A percentile compares a stretch with the other conserved stretches of the same genome.
These are phyloP conservation scores for Yamadazyma diddensiae DNA, from an alignment of 1,139 yeast species.

Conservation along the genomic window DNA sequence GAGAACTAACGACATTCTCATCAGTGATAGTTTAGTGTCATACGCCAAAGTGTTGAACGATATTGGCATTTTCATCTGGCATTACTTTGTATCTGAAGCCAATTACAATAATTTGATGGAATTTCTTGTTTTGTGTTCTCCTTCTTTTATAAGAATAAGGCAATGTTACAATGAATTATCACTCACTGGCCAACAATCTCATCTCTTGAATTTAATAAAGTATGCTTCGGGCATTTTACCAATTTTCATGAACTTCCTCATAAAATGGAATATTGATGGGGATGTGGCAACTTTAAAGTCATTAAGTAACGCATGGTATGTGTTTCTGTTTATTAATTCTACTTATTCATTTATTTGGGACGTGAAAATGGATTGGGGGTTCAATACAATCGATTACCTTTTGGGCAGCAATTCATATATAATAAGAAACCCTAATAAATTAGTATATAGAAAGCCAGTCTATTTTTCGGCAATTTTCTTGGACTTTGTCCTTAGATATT, in stretches of 20 bases:
- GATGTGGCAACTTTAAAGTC: conserved; percentile 11
- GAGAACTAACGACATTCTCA: conserved; percentile 74
- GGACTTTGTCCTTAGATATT: conserved; percentile 65
- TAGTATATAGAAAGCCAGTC: conserved; percentile 15
- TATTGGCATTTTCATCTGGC: conserved; percentile 46
- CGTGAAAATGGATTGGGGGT: conserved; percentile 82
- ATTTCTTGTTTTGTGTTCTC: conserved; percentile 51
- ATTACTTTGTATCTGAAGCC: conserved; percentile 22
- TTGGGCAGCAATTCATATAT: conserved; percentile 13
- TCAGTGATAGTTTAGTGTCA: conserved; percentile 80
- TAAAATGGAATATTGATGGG: conserved; percentile 22
- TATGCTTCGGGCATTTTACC: conserved; percentile 71
- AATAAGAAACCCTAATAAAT: conserved; percentile 21
- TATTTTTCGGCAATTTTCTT: conserved; percentile 55
- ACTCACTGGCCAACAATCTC: conserved; percentile 48
- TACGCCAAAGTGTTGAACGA: conserved; percentile 76
- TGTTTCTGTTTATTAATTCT: conserved; percentile 60
- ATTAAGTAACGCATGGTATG: conserved; percentile 45
- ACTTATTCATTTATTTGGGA: conserved; percentile 87
- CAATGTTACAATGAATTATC: conserved; percentile 77
- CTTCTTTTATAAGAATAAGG: conserved; percentile 67
- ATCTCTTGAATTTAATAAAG: conserved; percentile 69
- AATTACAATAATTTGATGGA: conserved; percentile 40
- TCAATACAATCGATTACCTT: conserved; percentile 47
- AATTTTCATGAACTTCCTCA: conserved; percentile 44